Evolutionary conservation across 768 basidiomycete species (phyloP).

Genomic region (Pleurotus tuber-regium): DNA sequence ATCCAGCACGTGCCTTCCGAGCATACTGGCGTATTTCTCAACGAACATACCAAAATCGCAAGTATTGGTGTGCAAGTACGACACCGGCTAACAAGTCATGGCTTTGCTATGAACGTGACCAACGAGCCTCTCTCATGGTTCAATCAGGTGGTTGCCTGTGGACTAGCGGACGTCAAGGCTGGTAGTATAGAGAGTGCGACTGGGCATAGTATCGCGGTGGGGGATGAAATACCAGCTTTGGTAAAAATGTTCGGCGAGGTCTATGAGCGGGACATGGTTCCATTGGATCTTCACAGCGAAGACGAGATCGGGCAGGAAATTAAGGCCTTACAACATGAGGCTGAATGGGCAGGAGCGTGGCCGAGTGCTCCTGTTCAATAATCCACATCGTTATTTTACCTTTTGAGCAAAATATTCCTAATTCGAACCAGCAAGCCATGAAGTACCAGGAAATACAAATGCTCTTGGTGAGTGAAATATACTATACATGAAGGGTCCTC

Average conservation of each 20-base stretch:
- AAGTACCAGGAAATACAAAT: no score
- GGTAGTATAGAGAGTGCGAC: constrained; percentile 56
- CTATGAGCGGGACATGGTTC: constrained; percentile 48
- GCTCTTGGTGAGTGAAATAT: no score
- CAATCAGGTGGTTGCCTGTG: constrained; percentile 85
- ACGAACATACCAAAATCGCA: constrained; percentile 78
- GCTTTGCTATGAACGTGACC: constrained; percentile 91
- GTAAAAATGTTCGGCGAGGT: constrained; percentile 43
- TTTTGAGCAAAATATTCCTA: no score
- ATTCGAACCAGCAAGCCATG: no score
- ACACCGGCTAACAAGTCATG: constrained; percentile 92
- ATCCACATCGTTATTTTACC: no score
- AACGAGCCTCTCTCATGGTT: constrained; percentile 84
- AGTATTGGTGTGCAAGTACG: constrained; percentile 97
- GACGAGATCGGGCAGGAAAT: constrained; percentile 50
- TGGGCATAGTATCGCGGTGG: constrained; percentile 37
- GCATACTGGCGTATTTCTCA: constrained; percentile 89
- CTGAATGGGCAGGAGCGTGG: constrained; percentile 42
- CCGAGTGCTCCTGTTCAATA: background rate
- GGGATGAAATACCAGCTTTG: constrained; percentile 51
- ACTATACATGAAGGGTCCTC: no score
- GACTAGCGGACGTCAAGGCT: constrained; percentile 78
- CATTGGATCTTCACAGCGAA: constrained; percentile 38
- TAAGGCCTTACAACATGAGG: constrained; percentile 43
- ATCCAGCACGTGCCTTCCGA: constrained; percentile 59